A percentile compares a stretch with the other conserved stretches of the same genome.
These are phyloP conservation scores for Plenodomus lindquistii DNA, from an alignment of 2,329 filamentous ascomycete genomes.

Conservation along the genomic window DNA sequence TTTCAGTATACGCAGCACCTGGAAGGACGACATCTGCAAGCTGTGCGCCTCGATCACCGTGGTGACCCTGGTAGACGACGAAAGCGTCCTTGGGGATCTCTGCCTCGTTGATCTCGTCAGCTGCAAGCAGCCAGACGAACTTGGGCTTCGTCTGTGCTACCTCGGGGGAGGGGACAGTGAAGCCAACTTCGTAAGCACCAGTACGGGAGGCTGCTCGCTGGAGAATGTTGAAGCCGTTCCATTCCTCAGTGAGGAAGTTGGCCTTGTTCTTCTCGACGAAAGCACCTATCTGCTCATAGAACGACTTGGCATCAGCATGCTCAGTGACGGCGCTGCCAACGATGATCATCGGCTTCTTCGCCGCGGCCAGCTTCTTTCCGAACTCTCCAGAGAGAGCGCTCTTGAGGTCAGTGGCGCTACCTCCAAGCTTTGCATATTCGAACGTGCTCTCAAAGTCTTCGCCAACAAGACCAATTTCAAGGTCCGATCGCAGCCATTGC, in stretches of 20 bases:
- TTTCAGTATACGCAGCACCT: slow-evolving; percentile 95
- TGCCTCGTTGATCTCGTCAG: slow-evolving; percentile 82
- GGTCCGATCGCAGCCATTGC: slow-evolving; percentile 93
- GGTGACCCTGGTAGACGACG: slow-evolving; percentile 96
- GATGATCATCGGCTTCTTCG: slow-evolving; percentile 95
- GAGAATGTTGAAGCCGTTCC: slow-evolving; percentile 97
- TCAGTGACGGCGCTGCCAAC: slow-evolving; percentile 91
- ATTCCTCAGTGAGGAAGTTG: slow-evolving; percentile 86
- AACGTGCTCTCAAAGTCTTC: slow-evolving; percentile 93
- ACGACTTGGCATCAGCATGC: slow-evolving; percentile 86
- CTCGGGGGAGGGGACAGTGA: slow-evolving; percentile 79
- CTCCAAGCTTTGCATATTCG: slow-evolving; percentile 88
- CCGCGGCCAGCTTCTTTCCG: slow-evolving; percentile 85
- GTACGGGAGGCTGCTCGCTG: slow-evolving; percentile 90
- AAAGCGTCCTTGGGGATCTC: slow-evolving; percentile 96
- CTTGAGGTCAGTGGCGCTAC: slow-evolving; percentile 79
- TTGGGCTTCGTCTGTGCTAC: slow-evolving; percentile 87
- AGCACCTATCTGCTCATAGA: slow-evolving; percentile 85
- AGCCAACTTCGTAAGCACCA: slow-evolving; percentile 94
- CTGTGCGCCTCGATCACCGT: slow-evolving; percentile 91
- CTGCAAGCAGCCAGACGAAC: slow-evolving; percentile 94
- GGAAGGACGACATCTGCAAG: slow-evolving; percentile 93
- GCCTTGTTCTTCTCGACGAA: slow-evolving; percentile 93
- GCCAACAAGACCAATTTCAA: slow-evolving; percentile 89
- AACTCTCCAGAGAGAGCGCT: slow-evolving; percentile 82